Percentiles rank a stretch among this genome's conserved stretches.
Evolutionary conservation across 2,329 filamentous ascomycete species (phyloP).

Genomic region (Elsinoe fawcettii): DNA sequence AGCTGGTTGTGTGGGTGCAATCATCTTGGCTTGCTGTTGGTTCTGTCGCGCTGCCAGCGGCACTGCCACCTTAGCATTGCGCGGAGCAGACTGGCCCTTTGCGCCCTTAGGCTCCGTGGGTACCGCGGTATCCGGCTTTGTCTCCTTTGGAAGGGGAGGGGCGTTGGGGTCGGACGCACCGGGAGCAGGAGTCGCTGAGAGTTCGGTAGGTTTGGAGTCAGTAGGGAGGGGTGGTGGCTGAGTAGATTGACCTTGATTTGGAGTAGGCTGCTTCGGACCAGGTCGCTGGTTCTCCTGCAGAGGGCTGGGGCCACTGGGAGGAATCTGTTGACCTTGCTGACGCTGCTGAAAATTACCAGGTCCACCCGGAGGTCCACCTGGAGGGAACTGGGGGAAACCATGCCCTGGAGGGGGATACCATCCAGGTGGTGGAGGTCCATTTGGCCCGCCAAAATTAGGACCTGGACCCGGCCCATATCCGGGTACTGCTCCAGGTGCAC

Average conservation of each 20-base stretch:
- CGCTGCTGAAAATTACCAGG: slow-evolving; percentile 34
- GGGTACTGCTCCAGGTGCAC: slow-evolving; percentile 42
- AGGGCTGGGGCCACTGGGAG: slow-evolving; percentile 42
- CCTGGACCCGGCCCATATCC: slow-evolving; percentile 46
- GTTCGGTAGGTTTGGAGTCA: slow-evolving; percentile 27
- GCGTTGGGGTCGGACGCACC: slow-evolving; percentile 43
- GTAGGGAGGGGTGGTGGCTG: slow-evolving; percentile 21
- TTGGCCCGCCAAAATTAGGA: slow-evolving; percentile 45
- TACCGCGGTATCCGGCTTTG: slow-evolving; percentile 54
- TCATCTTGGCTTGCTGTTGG: slow-evolving; percentile 14
- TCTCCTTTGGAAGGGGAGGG: slow-evolving; percentile 54
- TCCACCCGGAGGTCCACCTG: slow-evolving; percentile 39
- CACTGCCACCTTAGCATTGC: slow-evolving; percentile 49
- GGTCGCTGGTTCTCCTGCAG: slow-evolving; percentile 33
- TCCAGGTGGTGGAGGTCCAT: slow-evolving; percentile 43
- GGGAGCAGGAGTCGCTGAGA: slow-evolving; percentile 36
- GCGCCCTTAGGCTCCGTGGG: slow-evolving; percentile 32
- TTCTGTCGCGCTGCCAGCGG: slow-evolving; percentile 44
- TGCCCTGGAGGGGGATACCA: slow-evolving; percentile 71
- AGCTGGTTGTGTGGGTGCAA: slow-evolving; percentile 18
- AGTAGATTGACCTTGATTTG: slow-evolving; percentile 18
- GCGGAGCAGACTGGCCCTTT: slow-evolving; percentile 37
- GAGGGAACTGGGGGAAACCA: slow-evolving; percentile 47
- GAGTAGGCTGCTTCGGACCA: slow-evolving; percentile 28
- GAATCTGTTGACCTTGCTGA: slow-evolving; percentile 31